Base-by-base conservation (phyloP, 768 basidiomycete genomes). In the Lactarius vividus region DNA sequence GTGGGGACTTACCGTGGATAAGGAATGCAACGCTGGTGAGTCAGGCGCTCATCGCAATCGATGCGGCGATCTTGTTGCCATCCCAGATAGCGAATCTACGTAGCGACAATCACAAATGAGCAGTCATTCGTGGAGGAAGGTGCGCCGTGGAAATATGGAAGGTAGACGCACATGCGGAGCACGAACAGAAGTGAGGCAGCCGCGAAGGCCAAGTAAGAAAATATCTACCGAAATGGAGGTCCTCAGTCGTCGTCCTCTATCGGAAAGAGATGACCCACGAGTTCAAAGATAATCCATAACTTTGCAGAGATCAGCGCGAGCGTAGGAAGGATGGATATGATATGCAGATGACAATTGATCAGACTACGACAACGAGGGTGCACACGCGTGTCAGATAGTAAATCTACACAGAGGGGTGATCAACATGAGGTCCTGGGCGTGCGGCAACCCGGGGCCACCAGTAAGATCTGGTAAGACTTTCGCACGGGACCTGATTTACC, bases 11-110 rank as follows among this genome's bases (percentile, higher is more conserved):
- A 49, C 66, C 44, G 3, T 31, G 46, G 15, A 67, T 65, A 35
- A 56, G 13, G 23, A 67, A 54, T 11, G 8, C 35, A 16, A 59
- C 1, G 23, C 44, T 65, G 46, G 23, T 57, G 7, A 2, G 26
- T 59, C 63, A 67, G 23, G 33, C 9, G 3, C 40, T 2, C 4
- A 26, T 7, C 37, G 55, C 54, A 8, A 42, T 11, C 42, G 10
- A 37, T 23, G 40, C 5, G 13, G 37, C 39, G 6, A 18, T 23
- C 13, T 37, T 57, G 33, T 59, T 23, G 2, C 5, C 15, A 28
- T 57, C 28, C 66, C 66, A 67, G 11, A 67, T 49, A 1, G 58
- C 63, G 6, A 65, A 26, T n/a, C 66, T 67, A 39, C 13, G 26
- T 9, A 39, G 40, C 8, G 2, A 20, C 23, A 2, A 52, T 57